Base-by-base conservation (phyloP, 768 basidiomycete genomes). In the Rhodotorula paludigena region DNA sequence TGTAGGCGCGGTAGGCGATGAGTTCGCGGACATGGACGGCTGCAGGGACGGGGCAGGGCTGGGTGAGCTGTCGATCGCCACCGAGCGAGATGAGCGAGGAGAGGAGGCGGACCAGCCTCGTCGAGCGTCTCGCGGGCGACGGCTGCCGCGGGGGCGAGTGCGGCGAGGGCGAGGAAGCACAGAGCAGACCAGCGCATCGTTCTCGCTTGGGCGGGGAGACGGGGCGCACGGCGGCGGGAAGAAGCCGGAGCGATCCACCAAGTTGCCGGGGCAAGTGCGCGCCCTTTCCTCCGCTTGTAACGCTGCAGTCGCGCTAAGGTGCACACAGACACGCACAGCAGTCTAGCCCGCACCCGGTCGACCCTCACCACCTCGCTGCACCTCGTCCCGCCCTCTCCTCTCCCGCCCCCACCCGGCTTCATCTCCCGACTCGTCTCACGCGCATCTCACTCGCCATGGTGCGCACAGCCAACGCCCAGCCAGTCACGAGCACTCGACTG, bases 11-110 rank as follows among this genome's bases (percentile, higher is more conserved):
- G 55, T 73, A 69, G 1, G 51, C 54, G 60, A 73, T 69, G 35
- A 73, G 64, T 35, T 73, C 71, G 41, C 71, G 60, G 1, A 64
- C 63, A 59, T 69, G 71, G 12, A 73, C 67, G 14, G 66, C 71
- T 72, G 71, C 15, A 15, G 3, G n/a, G 38, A 33, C 32, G 25
- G 53, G 36, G 8, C n/a, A 12, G 11, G 49, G 38, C 18, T 32
- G 18, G n/a, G 30, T 23, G 14, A 12, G 20, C 8, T 8, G 25
- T 28, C 7, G 39, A 28, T 41, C 28, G 20, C 14, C 23, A 25
- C n/a, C 21, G 23, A 10, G 25, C 33, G 63, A 52, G 35, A n/a
- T n/a, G n/a, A n/a, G n/a, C n/a, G 51, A 35, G 51, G 28, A 28
- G 51, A 9, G 42, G 47, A 2, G 20, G 9, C 66, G 39, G 15